Evolutionary conservation across 108 stramenopile genomes (phyloP), one percentile per base, ranked within the genome.

Genomic region (Nitzschia sp.): DNA sequence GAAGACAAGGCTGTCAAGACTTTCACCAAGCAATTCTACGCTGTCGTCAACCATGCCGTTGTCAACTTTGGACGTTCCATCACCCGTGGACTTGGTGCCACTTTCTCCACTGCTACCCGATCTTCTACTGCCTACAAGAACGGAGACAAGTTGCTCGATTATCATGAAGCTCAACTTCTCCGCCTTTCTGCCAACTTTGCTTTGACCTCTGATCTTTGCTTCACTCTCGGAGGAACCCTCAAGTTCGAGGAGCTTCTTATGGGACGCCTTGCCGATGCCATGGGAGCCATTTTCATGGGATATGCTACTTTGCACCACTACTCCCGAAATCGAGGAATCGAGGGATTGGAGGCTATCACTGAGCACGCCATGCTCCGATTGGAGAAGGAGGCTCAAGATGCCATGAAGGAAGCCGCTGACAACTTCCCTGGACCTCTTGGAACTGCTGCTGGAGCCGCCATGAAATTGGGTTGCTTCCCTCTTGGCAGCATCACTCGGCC

Each of bases 161-260:
- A 88, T 76, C 92, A 92, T 71, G 92, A 93, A 72, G 89, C 89
- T 57, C 96, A 97, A 83, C 94, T 98, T 15, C 83, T 93, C 40
- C 95, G 98, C 44, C 86, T 98, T 24, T 83, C 91, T 46, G 88
- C 95, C 58, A 97, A 97, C 77, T 98, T 98, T 75, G 98, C 98
- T 52, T 63, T 97, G 79, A 94, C 95, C 29, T 89, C 96, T 6
- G 97, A 98, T 57, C 75, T 98, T 50, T 94, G 94, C 65, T 93
- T 98, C 66, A 88, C 95, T 55, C 78, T 98, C 39, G 98, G 98
- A 29, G 98, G 98, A 26, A 79, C 88, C 55, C 83, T 98, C 56
- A 98, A 98, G 80, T 98, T 98, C 74, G 96, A 97, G 63, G 98
- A 98, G 69, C 88, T 97, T 57, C 68, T 98, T 17, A 96, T 96